phyloP scores from a whole-genome alignment of 139 green algal species.

The Closterium sp. region DNA sequence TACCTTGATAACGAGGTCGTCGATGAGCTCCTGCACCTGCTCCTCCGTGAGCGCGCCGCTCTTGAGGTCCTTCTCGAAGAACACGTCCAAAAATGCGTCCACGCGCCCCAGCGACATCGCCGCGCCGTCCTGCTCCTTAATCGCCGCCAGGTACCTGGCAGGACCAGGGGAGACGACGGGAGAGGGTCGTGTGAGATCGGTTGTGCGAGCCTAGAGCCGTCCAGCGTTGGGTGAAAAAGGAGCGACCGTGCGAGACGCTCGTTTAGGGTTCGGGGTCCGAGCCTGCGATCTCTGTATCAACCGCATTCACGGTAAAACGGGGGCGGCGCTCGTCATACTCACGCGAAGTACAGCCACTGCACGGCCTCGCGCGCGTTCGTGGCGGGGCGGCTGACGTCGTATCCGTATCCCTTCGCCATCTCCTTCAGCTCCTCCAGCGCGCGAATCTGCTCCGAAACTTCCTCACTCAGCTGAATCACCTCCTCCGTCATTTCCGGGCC shows the following conservation, averaged over 20 bases:
- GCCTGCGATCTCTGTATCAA: too few relatives aligned
- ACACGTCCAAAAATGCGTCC: conserved; percentile 77
- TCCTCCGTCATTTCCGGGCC: conserved; percentile 14
- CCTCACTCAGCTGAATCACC: conserved; percentile 24
- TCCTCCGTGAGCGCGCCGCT: conserved; percentile 57
- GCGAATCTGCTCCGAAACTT: conserved; percentile 66
- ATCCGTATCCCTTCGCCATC: conserved; percentile 69
- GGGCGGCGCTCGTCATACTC: background rate
- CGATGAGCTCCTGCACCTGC: conserved; percentile 68
- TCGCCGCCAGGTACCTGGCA: conserved; percentile 65
- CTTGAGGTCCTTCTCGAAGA: conserved; percentile 65
- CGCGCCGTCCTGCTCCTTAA: conserved; percentile 78
- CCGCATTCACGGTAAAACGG: background rate
- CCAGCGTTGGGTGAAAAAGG: too few relatives aligned
- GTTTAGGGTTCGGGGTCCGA: too few relatives aligned
- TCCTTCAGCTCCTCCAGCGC: conserved; percentile 69
- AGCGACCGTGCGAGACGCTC: too few relatives aligned
- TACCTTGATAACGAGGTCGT: conserved; percentile 71
- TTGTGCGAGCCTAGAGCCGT: too few relatives aligned
- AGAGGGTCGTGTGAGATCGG: too few relatives aligned
- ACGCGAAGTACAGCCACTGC: conserved; percentile 72
- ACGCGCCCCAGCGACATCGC: conserved; percentile 77
- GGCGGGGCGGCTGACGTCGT: conserved; percentile 64
- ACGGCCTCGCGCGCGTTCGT: conserved; percentile 65
- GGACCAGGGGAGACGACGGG: too few relatives aligned